Percentiles rank a stretch among this genome's conserved stretches.
Evolutionary conservation across 768 basidiomycete species (phyloP).

Genomic region (Neoboletus subvelutipes): DNA sequence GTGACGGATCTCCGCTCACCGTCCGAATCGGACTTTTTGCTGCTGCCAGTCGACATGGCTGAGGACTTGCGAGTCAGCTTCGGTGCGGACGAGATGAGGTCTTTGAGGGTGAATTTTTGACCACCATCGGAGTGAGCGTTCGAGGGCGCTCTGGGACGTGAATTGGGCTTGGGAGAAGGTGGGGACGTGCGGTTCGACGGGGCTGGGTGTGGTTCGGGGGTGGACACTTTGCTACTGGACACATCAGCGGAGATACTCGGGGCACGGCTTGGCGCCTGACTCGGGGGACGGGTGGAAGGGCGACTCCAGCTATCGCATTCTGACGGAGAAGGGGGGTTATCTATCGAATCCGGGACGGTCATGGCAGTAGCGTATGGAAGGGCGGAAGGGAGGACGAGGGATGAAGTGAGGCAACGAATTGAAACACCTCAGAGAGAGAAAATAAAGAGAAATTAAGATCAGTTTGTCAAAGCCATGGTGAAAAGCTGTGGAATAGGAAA

Average conservation of each 20-base stretch:
- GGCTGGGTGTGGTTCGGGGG: constrained; percentile 31
- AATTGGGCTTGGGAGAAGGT: constrained; percentile 20
- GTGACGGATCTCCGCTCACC: constrained; percentile 43
- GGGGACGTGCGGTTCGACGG: constrained; percentile 22
- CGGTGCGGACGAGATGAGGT: constrained; percentile 70
- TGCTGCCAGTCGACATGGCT: constrained; percentile 63
- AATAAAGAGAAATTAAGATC: neutral
- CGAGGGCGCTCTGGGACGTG: constrained; percentile 39
- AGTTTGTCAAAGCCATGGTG: constrained; percentile 15
- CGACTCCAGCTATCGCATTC: constrained; percentile 62
- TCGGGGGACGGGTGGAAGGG: constrained; percentile 62
- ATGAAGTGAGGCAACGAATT: neutral
- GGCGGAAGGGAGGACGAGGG: neutral
- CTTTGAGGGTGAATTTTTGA: constrained; percentile 82
- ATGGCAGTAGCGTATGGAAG: constrained; percentile 32
- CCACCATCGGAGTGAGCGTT: constrained; percentile 57
- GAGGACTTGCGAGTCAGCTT: constrained; percentile 74
- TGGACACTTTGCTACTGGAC: constrained; percentile 32
- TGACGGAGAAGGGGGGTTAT: constrained; percentile 51
- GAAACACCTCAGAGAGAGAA: neutral
- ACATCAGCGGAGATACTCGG: constrained; percentile 38
- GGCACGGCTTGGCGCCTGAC: constrained; percentile 49
- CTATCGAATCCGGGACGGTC: constrained; percentile 36
- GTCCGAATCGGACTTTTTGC: constrained; percentile 70
- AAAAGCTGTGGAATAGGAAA: neutral